These are phyloP conservation scores for Kwoniella botswanensis DNA, from an alignment of 768 basidiomycete genomes.

Conservation along the genomic window DNA sequence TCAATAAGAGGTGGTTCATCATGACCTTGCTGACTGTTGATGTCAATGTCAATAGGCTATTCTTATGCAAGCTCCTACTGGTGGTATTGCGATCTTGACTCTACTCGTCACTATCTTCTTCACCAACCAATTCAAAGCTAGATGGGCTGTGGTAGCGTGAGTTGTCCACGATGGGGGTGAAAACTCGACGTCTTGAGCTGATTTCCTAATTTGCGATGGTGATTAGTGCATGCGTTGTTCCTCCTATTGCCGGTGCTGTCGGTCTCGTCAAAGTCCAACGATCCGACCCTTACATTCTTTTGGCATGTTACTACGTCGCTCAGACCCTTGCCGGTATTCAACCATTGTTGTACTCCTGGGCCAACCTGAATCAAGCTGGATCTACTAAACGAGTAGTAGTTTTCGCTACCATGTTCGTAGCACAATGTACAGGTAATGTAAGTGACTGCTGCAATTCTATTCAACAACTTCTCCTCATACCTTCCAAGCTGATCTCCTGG, in stretches of 20 bases:
- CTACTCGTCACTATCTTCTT: constrained; percentile 43
- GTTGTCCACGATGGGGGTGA: background rate
- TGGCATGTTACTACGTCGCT: constrained; percentile 41
- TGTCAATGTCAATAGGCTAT: background rate
- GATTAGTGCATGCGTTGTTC: constrained; percentile 11
- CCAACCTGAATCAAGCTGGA: constrained; percentile 50
- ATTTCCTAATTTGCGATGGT: background rate
- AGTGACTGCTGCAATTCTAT: background rate
- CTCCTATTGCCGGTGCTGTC: constrained; percentile 27
- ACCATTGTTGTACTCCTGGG: constrained; percentile 38
- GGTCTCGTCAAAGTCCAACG: constrained; percentile 31
- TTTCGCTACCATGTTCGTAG: constrained; percentile 42
- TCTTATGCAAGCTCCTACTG: constrained; percentile 50
- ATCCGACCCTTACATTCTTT: constrained; percentile 17
- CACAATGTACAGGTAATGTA: constrained; percentile 37
- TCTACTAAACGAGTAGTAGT: constrained; percentile 49
- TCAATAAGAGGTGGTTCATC: too few relatives aligned
- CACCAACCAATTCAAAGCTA: constrained; percentile 47
- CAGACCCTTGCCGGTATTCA: constrained; percentile 36
- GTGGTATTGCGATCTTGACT: constrained; percentile 44
- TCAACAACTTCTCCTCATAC: too few relatives aligned
- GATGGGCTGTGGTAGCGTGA: constrained; percentile 27
- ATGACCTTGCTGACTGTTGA: too few relatives aligned
- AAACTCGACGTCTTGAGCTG: background rate
- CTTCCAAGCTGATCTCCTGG: too few relatives aligned